Evolutionary conservation across 495 filamentous ascomycete species (phyloP).

Genomic region (Aspergillus funiculosus): DNA sequence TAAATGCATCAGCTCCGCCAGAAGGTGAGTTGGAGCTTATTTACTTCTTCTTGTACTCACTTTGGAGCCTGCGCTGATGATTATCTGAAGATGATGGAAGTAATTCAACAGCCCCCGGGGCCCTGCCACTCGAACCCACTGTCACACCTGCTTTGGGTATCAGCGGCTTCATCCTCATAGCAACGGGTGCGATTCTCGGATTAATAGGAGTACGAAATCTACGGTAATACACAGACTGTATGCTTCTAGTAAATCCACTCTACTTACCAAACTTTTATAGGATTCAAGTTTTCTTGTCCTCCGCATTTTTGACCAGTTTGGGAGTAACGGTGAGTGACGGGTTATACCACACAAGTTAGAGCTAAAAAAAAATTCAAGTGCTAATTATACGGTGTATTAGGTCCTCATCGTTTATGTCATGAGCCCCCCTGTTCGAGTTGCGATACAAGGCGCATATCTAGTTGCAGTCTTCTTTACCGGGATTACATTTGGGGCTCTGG

Average conservation of each 20-base stretch:
- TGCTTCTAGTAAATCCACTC: too few relatives aligned
- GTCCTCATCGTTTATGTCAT: slow-evolving; percentile 88
- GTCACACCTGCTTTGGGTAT: slow-evolving; percentile 79
- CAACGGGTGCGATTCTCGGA: slow-evolving; percentile 61
- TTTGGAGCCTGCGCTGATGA: slow-evolving; percentile 7
- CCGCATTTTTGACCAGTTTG: slow-evolving; percentile 65
- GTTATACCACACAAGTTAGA: too few relatives aligned
- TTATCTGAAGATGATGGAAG: slow-evolving; percentile 15
- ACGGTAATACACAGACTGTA: slow-evolving; percentile 43
- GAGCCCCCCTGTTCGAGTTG: slow-evolving; percentile 68
- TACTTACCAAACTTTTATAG: slow-evolving; percentile 24
- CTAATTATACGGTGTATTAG: slow-evolving; percentile 25
- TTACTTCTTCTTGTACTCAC: slow-evolving; percentile 12
- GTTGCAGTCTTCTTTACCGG: slow-evolving; percentile 75
- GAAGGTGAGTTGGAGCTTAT: slow-evolving; percentile 13
- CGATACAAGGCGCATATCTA: slow-evolving; percentile 82
- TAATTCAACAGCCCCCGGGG: slow-evolving; percentile 22
- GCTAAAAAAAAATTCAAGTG: not conserved
- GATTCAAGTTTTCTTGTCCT: slow-evolving; percentile 75
- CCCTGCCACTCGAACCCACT: slow-evolving; percentile 63
- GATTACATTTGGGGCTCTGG: slow-evolving; percentile 64
- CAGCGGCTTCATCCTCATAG: slow-evolving; percentile 68
- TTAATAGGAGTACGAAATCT: slow-evolving; percentile 80
- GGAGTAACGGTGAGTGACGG: slow-evolving; percentile 55
- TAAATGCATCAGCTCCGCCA: slow-evolving; percentile 17